Evolutionary conservation across 805 yeast species (phyloP).

Genomic region (Candida easanensis): DNA sequence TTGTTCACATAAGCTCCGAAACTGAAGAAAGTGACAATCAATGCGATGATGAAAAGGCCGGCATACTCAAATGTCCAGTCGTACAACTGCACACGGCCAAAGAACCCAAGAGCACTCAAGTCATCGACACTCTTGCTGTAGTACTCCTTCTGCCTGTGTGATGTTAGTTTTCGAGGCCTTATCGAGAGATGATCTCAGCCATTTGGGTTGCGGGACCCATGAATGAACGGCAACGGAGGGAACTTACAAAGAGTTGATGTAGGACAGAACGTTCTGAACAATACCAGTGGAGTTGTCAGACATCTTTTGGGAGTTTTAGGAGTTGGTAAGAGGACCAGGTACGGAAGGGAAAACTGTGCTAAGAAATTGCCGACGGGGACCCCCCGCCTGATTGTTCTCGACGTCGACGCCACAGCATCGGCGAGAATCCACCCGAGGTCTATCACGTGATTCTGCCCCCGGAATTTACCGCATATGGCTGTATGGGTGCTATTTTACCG

Average conservation of each 20-base stretch:
- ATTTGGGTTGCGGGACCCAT: neutral
- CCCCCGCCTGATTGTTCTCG: too few relatives aligned
- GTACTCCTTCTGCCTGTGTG: conserved; percentile 25
- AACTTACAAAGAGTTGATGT: conserved; percentile 8
- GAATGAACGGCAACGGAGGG: neutral
- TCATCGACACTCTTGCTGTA: conserved; percentile 41
- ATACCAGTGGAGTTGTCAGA: conserved; percentile 5
- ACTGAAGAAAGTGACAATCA: conserved; percentile 48
- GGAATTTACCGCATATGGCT: too few relatives aligned
- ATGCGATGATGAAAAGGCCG: conserved; percentile 49
- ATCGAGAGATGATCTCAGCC: neutral
- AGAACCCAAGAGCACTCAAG: conserved; percentile 54
- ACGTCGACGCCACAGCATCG: neutral
- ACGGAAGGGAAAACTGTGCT: too few relatives aligned
- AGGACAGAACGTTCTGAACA: neutral
- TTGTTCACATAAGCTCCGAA: conserved; percentile 62
- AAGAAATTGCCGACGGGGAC: too few relatives aligned
- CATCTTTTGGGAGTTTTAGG: neutral
- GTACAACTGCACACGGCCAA: conserved; percentile 55
- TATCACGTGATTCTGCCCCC: too few relatives aligned
- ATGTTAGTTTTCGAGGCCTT: neutral
- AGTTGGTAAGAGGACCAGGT: neutral
- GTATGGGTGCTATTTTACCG: too few relatives aligned
- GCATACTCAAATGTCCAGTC: conserved; percentile 77
- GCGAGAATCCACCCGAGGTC: too few relatives aligned